These are phyloP conservation scores for Gnaphalium uliginosum DNA, from an alignment of 129 eudicot genomes.

Conservation along the genomic window DNA sequence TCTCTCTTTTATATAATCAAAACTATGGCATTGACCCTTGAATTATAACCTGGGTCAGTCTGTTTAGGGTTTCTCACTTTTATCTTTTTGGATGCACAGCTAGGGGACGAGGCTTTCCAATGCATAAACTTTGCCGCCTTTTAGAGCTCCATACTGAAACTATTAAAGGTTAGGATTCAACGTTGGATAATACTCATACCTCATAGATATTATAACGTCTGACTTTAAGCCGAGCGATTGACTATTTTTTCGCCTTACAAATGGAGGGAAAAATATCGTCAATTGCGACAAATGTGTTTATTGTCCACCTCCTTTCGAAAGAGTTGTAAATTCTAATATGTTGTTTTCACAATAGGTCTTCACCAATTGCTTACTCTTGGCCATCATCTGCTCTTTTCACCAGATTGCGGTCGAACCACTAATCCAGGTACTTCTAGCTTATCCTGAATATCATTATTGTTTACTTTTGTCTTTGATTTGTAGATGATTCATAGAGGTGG, in stretches of 20 bases:
- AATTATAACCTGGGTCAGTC: background rate
- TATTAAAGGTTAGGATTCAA: background rate
- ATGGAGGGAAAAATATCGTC: background rate
- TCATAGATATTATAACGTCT: background rate
- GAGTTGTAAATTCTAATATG: background rate
- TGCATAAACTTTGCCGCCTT: background rate
- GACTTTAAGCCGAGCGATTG: background rate
- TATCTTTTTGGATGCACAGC: background rate
- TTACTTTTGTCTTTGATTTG: background rate
- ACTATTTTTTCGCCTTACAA: background rate
- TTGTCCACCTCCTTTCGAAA: too few relatives aligned
- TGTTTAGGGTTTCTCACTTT: background rate
- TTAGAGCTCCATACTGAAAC: background rate
- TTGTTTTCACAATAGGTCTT: background rate
- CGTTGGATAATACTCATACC: background rate
- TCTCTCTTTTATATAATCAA: background rate
- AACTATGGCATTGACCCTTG: background rate
- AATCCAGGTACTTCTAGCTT: background rate
- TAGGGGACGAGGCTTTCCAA: background rate
- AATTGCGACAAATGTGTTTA: background rate
- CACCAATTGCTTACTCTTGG: background rate
- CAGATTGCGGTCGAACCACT: background rate
- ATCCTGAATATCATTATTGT: background rate
- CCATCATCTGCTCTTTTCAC: background rate
- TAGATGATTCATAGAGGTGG: background rate